Evolutionary conservation across 805 yeast genomes (phyloP).

Genomic region (Nakazawaea ernobii): DNA sequence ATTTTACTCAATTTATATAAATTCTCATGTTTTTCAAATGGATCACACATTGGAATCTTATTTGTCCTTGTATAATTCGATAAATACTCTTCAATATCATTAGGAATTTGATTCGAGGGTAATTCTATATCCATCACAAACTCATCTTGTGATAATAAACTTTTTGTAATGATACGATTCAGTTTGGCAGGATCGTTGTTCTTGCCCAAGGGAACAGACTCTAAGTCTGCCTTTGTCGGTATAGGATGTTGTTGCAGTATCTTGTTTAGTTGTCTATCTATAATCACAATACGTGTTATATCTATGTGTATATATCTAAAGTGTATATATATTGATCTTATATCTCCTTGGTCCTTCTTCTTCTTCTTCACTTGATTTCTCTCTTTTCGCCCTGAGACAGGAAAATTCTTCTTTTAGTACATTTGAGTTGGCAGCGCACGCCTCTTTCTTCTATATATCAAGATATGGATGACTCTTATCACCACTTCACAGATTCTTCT

Average conservation of each 20-base stretch:
- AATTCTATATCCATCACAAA: constrained; percentile 4
- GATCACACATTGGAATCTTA: not conserved
- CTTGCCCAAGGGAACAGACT: not conserved
- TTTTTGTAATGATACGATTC: not conserved
- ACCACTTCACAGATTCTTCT: no score
- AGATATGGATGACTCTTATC: no score
- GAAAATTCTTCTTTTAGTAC: not conserved
- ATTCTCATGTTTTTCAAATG: constrained; percentile 1
- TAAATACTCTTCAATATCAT: not conserved
- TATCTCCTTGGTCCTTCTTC: not conserved
- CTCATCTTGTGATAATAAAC: not conserved
- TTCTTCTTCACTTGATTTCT: not conserved
- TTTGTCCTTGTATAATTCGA: not conserved
- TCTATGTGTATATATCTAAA: not conserved
- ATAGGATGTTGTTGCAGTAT: not conserved
- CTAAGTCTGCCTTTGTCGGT: no score
- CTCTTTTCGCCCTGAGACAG: not conserved
- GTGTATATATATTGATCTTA: no score
- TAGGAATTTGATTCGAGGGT: not conserved
- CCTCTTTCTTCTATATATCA: no score
- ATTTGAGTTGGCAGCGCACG: not conserved
- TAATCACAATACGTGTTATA: not conserved
- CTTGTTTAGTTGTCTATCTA: not conserved
- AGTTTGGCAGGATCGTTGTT: not conserved
- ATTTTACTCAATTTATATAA: not conserved